Evolutionary conservation across 805 yeast species (phyloP), one percentile per base, ranked within the genome.

Genomic region (Metschnikowia aberdeeniae): DNA sequence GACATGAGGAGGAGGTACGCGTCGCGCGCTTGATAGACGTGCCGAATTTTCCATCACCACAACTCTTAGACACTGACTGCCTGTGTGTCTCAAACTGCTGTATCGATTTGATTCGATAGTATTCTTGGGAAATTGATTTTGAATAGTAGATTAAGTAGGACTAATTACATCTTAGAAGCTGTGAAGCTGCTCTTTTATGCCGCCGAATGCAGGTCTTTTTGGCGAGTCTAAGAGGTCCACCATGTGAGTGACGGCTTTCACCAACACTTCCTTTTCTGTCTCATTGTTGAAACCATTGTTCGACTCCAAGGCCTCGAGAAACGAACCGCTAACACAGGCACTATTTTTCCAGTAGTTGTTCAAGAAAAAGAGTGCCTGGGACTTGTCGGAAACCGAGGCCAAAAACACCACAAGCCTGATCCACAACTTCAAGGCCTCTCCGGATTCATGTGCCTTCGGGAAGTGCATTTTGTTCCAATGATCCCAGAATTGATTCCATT

Each of bases 401-500:
- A 71, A 57, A 47, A 60, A 71, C 6, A 65, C 66, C 7, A 56
- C 54, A 6, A 71, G 56, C 27, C 70, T 55, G 9, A 67, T 65
- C 72, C 72, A 70, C 24, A 49, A 31, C 32, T 45, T 33, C 26
- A 50, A 37, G 10, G 49, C 50, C 9, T 28, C 47, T 3, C 34
- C 42, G 11, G 52, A 40, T n/a, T 34, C 39, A 7, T 35, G 38
- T 4, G 38, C 24, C 8, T 33, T 11, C 3, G 43, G 45, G 29
- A 54, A 50, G 17, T 35, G 41, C 20, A 44, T 36, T 12, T 14
- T n/a, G 13, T 69, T 60, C 75, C 75, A 71, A 38, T 64, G 58
- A 8, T 46, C 44, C 76, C 76, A 71, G 54, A 71, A 71, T 36
- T 53, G 43, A 3, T 44, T 45, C 74, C 75, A 71, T 28, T 65